phyloP scores from a whole-genome alignment of 148 eudicot species.

The Heliamphora exappendiculata region DNA sequence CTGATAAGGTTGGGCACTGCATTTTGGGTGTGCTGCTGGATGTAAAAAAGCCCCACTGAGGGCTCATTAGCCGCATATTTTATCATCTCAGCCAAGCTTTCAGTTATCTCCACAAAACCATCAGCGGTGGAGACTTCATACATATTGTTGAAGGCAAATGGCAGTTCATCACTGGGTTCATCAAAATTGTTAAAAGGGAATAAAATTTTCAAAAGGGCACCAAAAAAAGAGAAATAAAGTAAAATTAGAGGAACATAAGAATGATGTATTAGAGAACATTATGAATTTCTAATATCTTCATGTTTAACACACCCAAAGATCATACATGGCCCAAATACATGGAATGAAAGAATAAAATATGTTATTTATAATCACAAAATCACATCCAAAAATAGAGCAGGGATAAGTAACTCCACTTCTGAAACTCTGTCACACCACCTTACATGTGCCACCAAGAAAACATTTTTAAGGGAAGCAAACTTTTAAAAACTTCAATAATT shows the following conservation, averaged over 20 bases:
- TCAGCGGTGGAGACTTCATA: constrained; percentile 68
- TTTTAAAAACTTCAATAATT: neutral
- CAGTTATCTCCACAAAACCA: constrained; percentile 76
- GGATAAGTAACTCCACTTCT: neutral
- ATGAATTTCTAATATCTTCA: neutral
- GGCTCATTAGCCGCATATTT: constrained; percentile 89
- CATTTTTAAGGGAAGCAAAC: neutral
- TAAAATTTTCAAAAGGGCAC: neutral
- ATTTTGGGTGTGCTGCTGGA: constrained; percentile 82
- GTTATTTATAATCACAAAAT: neutral
- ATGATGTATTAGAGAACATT: neutral
- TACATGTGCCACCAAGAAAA: neutral
- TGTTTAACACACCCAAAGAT: neutral
- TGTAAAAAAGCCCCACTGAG: constrained; percentile 80
- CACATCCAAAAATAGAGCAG: neutral
- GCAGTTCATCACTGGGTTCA: constrained; percentile 35
- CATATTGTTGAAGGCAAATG: constrained; percentile 47
- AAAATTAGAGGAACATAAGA: neutral
- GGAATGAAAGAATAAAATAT: neutral
- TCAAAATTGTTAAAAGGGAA: neutral
- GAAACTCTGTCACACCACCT: neutral
- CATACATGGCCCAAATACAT: neutral
- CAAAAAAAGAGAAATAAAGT: neutral
- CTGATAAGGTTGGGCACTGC: constrained; percentile 72
- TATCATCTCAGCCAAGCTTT: constrained; percentile 73